phyloP scores from a whole-genome alignment of 2,329 filamentous ascomycete species.

The Pseudocercospora fuligena region DNA sequence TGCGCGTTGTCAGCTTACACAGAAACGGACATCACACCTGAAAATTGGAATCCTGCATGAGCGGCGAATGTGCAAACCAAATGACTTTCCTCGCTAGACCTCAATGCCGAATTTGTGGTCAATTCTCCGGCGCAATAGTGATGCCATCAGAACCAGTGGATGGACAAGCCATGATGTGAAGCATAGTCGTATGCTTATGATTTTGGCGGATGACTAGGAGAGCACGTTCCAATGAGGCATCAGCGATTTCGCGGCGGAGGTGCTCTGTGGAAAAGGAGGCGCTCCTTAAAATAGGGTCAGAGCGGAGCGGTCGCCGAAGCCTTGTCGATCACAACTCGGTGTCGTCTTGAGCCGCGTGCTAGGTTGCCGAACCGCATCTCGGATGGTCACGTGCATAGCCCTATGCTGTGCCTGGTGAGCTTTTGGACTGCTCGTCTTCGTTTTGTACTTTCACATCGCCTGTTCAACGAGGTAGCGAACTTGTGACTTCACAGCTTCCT shows the following conservation, averaged over 20 bases:
- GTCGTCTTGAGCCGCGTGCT: neutral
- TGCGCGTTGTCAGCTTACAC: conserved; percentile 2
- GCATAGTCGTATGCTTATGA: conserved; percentile 4
- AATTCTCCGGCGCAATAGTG: neutral
- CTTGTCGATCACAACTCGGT: neutral
- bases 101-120: neutral
- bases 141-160: neutral
- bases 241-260: neutral
- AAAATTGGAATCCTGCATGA: neutral
- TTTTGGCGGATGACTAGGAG: neutral
- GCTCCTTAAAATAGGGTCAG: neutral
- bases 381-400: no score
- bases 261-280: conserved; percentile 2
- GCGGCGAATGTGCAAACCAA: neutral
- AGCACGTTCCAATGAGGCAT: neutral
- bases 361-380: no score
- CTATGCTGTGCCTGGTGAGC: no score
- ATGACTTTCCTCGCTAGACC: neutral
- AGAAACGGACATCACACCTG: neutral
- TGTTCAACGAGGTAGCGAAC: no score
- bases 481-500: no score
- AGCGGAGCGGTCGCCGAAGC: neutral
- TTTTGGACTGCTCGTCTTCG: no score
- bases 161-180: neutral
- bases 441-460: no score